A percentile compares a stretch with the other conserved stretches of the same genome.
Evolutionary conservation across 192 early-diverging fungal genomes (phyloP).

Genomic region (Linnemannia schmuckeri): DNA sequence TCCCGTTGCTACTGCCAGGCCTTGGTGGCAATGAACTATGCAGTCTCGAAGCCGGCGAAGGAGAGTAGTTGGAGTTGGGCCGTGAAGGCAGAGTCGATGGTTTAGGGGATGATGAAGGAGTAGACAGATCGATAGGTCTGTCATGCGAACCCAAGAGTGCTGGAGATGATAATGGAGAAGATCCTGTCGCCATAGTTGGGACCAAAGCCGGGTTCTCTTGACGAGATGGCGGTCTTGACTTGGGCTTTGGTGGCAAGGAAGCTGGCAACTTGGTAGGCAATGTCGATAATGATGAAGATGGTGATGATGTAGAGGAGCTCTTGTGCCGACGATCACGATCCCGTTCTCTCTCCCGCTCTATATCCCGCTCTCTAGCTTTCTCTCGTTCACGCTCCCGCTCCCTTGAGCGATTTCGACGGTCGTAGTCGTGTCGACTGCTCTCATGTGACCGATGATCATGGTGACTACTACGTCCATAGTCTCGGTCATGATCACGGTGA

Average conservation of each 20-base stretch:
- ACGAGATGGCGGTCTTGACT: background rate
- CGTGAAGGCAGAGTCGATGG: slow-evolving; percentile 5
- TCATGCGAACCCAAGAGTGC: background rate
- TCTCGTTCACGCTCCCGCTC: slow-evolving; percentile 25
- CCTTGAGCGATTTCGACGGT: background rate
- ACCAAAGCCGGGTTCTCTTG: background rate
- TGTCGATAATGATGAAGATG: background rate
- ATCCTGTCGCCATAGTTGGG: background rate
- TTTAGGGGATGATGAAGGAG: background rate
- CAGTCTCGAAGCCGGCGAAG: background rate
- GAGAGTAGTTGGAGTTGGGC: background rate
- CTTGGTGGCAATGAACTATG: background rate
- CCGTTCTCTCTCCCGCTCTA: background rate
- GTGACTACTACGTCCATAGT: background rate
- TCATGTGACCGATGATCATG: background rate
- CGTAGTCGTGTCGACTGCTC: background rate
- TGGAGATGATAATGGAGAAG: background rate
- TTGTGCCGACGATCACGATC: background rate
- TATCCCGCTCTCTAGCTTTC: background rate
- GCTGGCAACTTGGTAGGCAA: background rate
- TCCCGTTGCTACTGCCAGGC: background rate
- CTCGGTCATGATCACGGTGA: background rate
- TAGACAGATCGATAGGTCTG: background rate
- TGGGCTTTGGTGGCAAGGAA: background rate
- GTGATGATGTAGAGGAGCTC: background rate